Evolutionary conservation across 768 basidiomycete genomes (phyloP).

Genomic region (Rubroboletus satanas): DNA sequence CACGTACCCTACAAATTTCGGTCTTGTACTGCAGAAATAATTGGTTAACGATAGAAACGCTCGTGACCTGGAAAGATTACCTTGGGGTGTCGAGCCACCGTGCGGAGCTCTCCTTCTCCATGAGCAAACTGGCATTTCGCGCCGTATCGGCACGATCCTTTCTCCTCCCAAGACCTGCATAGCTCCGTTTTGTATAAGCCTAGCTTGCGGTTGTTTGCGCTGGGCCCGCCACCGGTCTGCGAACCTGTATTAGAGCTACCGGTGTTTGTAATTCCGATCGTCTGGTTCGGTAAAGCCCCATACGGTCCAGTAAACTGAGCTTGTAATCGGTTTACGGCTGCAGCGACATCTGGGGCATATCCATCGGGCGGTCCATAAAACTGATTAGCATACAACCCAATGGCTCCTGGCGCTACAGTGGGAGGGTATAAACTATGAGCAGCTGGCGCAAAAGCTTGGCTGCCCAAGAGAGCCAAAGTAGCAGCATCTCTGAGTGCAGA

Average conservation of each 20-base stretch:
- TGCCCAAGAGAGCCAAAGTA: conserved; percentile 59
- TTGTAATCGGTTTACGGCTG: conserved; percentile 62
- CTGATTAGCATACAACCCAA: conserved; percentile 67
- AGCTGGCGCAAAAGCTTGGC: conserved; percentile 46
- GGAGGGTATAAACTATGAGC: conserved; percentile 54
- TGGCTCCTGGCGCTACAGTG: conserved; percentile 39
- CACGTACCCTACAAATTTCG: conserved; percentile 81
- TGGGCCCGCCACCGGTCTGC: conserved; percentile 58
- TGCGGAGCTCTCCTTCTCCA: conserved; percentile 83
- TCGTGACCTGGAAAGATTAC: conserved; percentile 36
- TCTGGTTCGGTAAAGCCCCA: conserved; percentile 44
- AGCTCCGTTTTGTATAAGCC: conserved; percentile 89
- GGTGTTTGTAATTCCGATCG: conserved; percentile 41
- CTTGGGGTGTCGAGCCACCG: conserved; percentile 86
- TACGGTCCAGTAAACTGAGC: conserved; percentile 53
- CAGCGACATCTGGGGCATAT: conserved; percentile 51
- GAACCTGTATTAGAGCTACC: conserved; percentile 27
- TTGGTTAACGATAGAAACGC: conserved; percentile 14
- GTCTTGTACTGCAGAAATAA: conserved; percentile 71
- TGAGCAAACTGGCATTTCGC: conserved; percentile 92
- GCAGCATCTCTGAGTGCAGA: conserved; percentile 71
- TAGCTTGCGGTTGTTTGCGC: conserved; percentile 87
- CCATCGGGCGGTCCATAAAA: conserved; percentile 63
- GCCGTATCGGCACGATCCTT: conserved; percentile 81
- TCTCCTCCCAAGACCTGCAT: conserved; percentile 91